Base-by-base conservation (phyloP, 2,329 filamentous ascomycete genomes). In the Phialophora macrospora region DNA sequence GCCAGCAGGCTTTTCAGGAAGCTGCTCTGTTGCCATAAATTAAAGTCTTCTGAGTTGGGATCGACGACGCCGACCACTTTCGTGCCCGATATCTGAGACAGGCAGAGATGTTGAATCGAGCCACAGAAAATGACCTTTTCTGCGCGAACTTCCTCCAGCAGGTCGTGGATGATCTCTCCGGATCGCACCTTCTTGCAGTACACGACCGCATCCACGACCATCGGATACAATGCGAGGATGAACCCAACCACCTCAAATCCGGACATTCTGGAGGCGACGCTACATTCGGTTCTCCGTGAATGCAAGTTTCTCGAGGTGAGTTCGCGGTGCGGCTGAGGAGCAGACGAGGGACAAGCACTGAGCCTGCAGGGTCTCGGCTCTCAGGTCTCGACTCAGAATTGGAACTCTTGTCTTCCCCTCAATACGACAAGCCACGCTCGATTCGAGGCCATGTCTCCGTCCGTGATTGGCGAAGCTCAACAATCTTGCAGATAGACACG, bases 91-190 rank as follows among this genome's bases (percentile, higher is more conserved):
- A 41, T 9, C 34, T 41, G 34, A 17, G 34, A 55, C 1, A 30
- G 22, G 52, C 52, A 55, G n/a, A 55, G 52, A 34, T 55, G 52
- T 55, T 55, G 52, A 55, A 34, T 55, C 28, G 22, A 55, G 30
- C 26, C 17, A 12, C 52, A 32, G 52, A 55, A 55, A 22, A 55
- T 55, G 52, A 55, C 30, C n/a, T 20, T 55, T 30, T 55, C 52
- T 20, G 52, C 52, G 14, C 52, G 24, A 17, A 55, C 52, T 32
- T 55, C 52, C 30, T 55, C 52, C 30, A 55, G 12, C 14, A 55
- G 52, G 26, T 55, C 52, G 52, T 55, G 52, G 30, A 55, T 55
- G 28, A 55, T 55, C 14, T 55, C 52, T 30, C 52, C 52, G 2
- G 52, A 55, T 30, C 52, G 22, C 26, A 32, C 52, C 30, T 32